Base-by-base conservation (phyloP, 2,329 filamentous ascomycete species). In the Chaetomium sp. region DNA sequence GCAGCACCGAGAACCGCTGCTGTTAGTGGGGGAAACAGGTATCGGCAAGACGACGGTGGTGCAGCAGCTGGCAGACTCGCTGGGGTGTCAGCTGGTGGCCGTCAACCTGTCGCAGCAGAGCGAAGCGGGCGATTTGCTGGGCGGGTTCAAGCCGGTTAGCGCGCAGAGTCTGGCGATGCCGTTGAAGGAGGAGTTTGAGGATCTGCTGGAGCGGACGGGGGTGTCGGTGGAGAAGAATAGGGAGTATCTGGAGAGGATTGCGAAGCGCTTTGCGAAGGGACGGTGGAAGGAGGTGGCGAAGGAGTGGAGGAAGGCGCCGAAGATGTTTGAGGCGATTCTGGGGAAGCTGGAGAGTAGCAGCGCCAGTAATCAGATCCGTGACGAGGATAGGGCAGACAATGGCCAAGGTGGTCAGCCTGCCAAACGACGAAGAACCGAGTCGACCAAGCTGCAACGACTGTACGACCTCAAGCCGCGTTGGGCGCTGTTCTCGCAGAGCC, bases 91-190 rank as follows among this genome's bases (percentile, higher is more conserved):
- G 65, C 80, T 99, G 10, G 88, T 91, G 0, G 89, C 91, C 2
- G 91, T 99, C 67, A 99, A 99, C 67, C 71, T 99, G 68, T 99
- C 94, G 0, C 95, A 99, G 68, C 95, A 99, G 69, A 97, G 91
- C 66, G 95, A 99, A 71, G 91, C 88, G 42, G 89, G 91, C n/a
- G 94, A 99, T 73, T 75, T 99, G 10, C 77, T 99, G 0, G 95
- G 94, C 65, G 94, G 94, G 0, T 97, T 95, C 75, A 99, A 99
- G 69, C 94, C 94, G 0, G 87, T 99, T 57, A 96, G 92, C 67
- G 83, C 94, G 43, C 85, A 92, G 62, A 95, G 85, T 58, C 78
- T 97, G 55, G 88, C 94, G 0, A 82, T 96, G 40, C 92, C 94
- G 0, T 74, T 99, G 66, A 90, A 95, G 65, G 94, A 97, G 63